Evolutionary conservation across 495 filamentous ascomycete genomes (phyloP).

Genomic region (Penicillium desertorum): DNA sequence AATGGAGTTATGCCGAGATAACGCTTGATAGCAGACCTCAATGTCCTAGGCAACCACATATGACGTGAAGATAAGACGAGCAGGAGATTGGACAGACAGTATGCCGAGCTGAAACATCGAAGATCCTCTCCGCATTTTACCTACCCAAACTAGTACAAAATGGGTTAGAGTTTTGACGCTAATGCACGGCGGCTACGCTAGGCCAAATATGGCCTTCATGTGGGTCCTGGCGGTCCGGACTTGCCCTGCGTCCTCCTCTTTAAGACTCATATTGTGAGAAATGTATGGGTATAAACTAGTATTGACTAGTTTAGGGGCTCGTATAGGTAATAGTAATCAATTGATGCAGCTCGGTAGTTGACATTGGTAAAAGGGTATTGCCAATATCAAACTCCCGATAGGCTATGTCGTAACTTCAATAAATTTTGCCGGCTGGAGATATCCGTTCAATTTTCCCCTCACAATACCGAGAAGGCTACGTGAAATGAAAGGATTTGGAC

Average conservation of each 20-base stretch:
- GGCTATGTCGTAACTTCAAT: not conserved
- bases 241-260: not conserved
- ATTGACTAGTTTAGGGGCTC: not conserved
- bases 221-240: not conserved
- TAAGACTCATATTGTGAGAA: not conserved
- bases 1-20: not conserved
- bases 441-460: not conserved
- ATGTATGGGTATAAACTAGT: not conserved
- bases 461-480: not conserved
- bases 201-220: not conserved
- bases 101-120: not conserved
- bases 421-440: not conserved
- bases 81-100: not conserved
- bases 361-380: not conserved
- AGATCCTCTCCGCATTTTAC: not conserved
- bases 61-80: not conserved
- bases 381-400: not conserved
- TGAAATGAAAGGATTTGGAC: not conserved
- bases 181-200: constrained; percentile 10
- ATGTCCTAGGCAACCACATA: not conserved
- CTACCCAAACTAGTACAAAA: not conserved
- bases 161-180: not conserved
- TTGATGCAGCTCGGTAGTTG: not conserved
- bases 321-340: not conserved
- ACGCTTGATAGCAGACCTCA: too few species aligned